Evolutionary conservation across 805 yeast genomes (phyloP), one percentile per base, ranked within the genome.

Genomic region (Saccharomycopsis sp.): DNA sequence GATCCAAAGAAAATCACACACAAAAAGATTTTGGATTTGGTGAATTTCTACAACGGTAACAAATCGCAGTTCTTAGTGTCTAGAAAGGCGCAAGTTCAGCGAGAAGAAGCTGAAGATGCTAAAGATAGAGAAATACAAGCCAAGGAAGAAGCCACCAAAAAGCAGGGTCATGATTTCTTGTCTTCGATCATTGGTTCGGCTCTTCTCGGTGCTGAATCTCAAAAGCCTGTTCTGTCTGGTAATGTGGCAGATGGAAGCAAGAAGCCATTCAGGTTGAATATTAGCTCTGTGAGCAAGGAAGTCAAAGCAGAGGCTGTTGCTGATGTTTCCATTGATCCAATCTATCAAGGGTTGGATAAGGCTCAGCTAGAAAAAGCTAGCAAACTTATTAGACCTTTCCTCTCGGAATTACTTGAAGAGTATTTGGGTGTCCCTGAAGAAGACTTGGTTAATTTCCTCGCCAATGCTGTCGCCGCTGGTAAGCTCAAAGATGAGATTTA

Each of bases 341-440:
- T 16, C 4, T 44, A 44, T 44, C 20, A 46, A 29, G 18, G 24
- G 20, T 50, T 58, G n/a, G 8, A 50, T 1, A 64, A 63, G 15
- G 63, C 53, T 1, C 48, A 61, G 34, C 54, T 70, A 2, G 59
- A 56, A 1, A 7, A 37, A 1, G 40, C 66, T 2, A 58, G 72
- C 24, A 64, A 58, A 0, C 34, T 63, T 7, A 62, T 80, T 23
- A 70, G 70, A 34, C 63, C 64, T 0, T 75, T 74, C 59, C 69
- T 81, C 20, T 73, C 70, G n/a, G 67, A 66, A 2, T 70, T 79
- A 52, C 67, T 83, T 34, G 82, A 76, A 56, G 83, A 81, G 57
- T 78, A 73, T 57, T 66, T 83, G 52, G 87, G 86, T 1, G 71
- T 79, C 51, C 69, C 71, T 54, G 88, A 82, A 60, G 81, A 78